Base-by-base conservation (phyloP, 2,329 filamentous ascomycete genomes). In the Claviceps citrina region DNA sequence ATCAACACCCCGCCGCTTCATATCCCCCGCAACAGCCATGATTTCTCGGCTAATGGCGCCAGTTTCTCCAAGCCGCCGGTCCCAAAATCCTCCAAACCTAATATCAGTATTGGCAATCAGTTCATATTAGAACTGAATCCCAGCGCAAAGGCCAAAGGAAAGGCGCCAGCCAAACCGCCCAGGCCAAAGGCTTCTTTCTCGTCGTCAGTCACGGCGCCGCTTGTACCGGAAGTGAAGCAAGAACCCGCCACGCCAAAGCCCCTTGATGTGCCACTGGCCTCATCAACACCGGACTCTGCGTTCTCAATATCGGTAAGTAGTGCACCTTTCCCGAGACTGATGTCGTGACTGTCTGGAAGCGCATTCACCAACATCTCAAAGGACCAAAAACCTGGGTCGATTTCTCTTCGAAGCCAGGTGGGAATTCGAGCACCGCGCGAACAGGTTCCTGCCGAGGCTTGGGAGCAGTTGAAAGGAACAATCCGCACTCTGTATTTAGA, bases 401-500 rank as follows among this genome's bases (percentile, higher is more conserved):
- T 53, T 43, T 54, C 50, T 44, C 49, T 50, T 44, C 53, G 50
- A 47, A 44, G 55, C 30, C 54, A 56, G 40, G 46, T 48, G 36
- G 59, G 55, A 43, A 51, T 50, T 47, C 55, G 61, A 36, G 56
- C 58, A 20, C 61, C 63, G 35, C 52, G 63, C 43, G 63, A 66
- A 46, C 60, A 64, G 47, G 62, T 66, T 38, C 62, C 63, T 44
- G 60, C 60, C 18, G 63, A 66, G 46, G 56, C 61, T 31, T 70
- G 66, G 66, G 66, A 69, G 46, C 56, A 61, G 22, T 61, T 65
- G 43, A 70, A 69, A 49, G 50, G 54, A 34, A 64, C 59, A 5
- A 70, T 70, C 35, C 59, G 62, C 31, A 51, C 55, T 8, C 43
- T 70, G 26, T 70, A 70, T 44, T 55, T 70, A 5, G 66, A 70